Percentiles rank a stretch among this genome's conserved stretches.
These are phyloP conservation scores for Apiospora pterosperma DNA, from an alignment of 2,329 filamentous ascomycete genomes.

Conservation along the genomic window DNA sequence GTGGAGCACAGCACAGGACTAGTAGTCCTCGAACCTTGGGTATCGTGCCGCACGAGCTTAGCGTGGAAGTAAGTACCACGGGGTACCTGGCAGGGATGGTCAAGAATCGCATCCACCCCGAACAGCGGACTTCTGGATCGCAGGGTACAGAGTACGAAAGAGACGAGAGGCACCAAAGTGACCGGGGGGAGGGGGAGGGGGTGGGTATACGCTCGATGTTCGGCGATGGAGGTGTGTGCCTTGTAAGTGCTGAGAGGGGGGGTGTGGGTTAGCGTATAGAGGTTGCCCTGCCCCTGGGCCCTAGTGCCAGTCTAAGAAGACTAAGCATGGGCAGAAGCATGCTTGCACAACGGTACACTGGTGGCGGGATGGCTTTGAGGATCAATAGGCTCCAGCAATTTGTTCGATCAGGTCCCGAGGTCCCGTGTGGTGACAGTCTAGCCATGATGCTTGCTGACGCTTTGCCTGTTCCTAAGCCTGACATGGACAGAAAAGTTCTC, in stretches of 20 bases:
- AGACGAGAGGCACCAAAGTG: background rate
- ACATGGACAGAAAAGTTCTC: background rate
- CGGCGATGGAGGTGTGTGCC: background rate
- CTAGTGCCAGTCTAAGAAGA: conserved; percentile 4
- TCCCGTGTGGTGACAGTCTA: background rate
- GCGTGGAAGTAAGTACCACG: conserved; percentile 2
- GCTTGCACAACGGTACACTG: background rate
- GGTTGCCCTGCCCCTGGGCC: conserved; percentile 1
- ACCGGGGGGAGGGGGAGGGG: background rate
- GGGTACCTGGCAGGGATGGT: conserved; percentile 1
- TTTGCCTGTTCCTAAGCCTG: conserved; percentile 1
- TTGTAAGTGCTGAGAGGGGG: background rate
- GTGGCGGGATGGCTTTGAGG: conserved; percentile 7
- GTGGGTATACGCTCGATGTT: background rate
- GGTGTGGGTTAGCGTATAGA: background rate
- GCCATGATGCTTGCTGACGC: background rate
- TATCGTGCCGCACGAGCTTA: conserved; percentile 6
- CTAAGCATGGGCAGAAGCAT: background rate
- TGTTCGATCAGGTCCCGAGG: conserved; percentile 5
- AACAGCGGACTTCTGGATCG: background rate
- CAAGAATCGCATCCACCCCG: background rate
- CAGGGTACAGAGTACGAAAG: conserved; percentile 7
- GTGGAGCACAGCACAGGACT: conserved; percentile 5
- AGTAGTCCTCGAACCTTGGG: conserved; percentile 4
- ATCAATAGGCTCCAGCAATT: conserved; percentile 12